Base-by-base conservation (phyloP, 805 yeast species). In the Candida stauntonica region DNA sequence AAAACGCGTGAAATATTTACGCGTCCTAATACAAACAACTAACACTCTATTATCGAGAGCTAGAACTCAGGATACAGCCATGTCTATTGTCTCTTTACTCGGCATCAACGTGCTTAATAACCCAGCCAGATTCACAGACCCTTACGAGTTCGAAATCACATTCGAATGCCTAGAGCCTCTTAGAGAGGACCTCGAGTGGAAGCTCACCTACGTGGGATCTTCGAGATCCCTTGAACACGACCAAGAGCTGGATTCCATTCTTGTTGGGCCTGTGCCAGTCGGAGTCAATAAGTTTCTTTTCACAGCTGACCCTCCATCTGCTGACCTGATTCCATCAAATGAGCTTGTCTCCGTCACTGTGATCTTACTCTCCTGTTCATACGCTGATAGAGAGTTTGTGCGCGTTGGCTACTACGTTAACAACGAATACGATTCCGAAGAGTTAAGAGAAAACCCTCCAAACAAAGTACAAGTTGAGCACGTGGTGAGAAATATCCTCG, bases 241-340 rank as follows among this genome's bases (percentile, higher is more conserved):
- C 61, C 99, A 93, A 63, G 97, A 89, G 59, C 68, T 93, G 39
- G 99, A 93, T 57, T 88, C 97, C 1, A 79, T 93, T 27, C 66
- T 93, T n/a, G 99, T 93, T 4, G 99, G 99, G 0, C 99, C 99
- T 0, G 95, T 93, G 2, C 99, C 99, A 0, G 95, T 93, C 2
- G 99, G 99, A 1, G 79, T 91, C 29, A 93, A 93, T 58, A 88
- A 91, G 62, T 93, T 93, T 54, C 73, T 89, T 9, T 84, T 93
- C 60, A 78, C 86, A 15, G 97, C 98, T 0, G 98, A 94, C 54
- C 95, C 99, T 0, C 99, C 99, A 1, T 79, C 91, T 1, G 94
- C 97, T 0, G 98, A 91, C 51, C 64, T 89, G 50, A 93, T 93
- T 48, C 99, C 99, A 0, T 96, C 96, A 3, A 81, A 87, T 49